phyloP scores from a whole-genome alignment of 257 asterid genomes.

The Lycium ferocissimum region DNA sequence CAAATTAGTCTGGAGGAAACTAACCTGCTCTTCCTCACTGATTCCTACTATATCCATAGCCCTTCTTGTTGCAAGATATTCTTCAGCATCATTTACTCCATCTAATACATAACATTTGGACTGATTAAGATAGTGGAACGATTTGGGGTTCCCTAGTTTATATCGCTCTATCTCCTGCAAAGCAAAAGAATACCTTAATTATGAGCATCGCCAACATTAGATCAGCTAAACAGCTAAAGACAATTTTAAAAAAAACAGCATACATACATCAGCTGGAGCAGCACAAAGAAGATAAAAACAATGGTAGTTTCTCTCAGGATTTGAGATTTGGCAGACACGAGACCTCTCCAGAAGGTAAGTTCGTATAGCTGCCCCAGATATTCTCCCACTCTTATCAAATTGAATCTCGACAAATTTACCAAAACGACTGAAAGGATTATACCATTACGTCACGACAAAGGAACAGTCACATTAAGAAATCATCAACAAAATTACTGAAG shows the following conservation, averaged over 20 bases:
- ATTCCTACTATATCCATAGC: constrained; percentile 99
- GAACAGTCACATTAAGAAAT: not conserved
- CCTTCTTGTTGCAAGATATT: constrained; percentile 93
- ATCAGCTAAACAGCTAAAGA: not conserved
- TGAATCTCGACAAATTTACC: constrained; percentile 99
- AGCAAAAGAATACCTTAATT: constrained; percentile 29
- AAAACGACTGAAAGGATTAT: constrained; percentile 72
- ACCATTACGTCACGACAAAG: constrained; percentile 29
- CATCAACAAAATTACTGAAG: constrained; percentile 9
- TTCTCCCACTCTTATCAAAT: constrained; percentile 94
- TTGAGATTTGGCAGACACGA: constrained; percentile 95
- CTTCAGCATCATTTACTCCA: constrained; percentile 90
- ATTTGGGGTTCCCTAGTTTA: constrained; percentile 74
- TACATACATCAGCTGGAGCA: constrained; percentile 86
- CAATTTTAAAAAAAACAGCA: constrained; percentile 3
- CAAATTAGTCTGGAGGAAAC: constrained; percentile 35
- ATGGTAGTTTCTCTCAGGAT: constrained; percentile 98
- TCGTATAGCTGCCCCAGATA: constrained; percentile 98
- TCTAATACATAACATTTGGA: constrained; percentile 83
- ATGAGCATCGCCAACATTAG: not conserved
- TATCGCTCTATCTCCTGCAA: constrained; percentile 82
- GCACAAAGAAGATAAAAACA: constrained; percentile 98
- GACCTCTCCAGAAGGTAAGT: constrained; percentile 98
- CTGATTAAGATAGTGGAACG: constrained; percentile 91
- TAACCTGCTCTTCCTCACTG: constrained; percentile 94